These are phyloP conservation scores for Plasmodium gonderi DNA, from an alignment of 169 alveolate species.

Conservation along the genomic window DNA sequence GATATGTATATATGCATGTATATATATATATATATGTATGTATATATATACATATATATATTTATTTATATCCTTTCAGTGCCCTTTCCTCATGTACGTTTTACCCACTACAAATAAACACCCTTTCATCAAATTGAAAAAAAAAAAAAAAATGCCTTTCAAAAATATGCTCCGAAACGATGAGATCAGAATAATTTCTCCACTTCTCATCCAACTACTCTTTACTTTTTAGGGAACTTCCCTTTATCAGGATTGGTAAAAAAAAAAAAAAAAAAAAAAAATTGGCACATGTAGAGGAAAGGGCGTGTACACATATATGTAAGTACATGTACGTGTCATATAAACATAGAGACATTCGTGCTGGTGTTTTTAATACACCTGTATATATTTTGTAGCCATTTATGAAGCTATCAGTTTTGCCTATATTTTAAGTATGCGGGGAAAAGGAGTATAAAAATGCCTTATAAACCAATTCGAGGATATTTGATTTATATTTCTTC, in stretches of 20 bases:
- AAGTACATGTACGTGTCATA: neutral
- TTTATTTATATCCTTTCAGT: neutral
- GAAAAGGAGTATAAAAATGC: neutral
- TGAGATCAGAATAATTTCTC: neutral
- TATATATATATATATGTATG: neutral
- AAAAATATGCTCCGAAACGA: neutral
- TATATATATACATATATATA: neutral
- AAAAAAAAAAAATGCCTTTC: no score
- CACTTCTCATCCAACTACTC: neutral
- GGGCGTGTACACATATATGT: no score
- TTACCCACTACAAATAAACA: neutral
- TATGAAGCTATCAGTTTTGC: no score
- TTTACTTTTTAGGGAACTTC: neutral
- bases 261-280: neutral
- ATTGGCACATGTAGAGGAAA: no score
- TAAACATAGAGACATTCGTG: neutral
- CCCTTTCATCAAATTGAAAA: neutral
- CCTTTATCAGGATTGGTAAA: neutral
- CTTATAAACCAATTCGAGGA: neutral
- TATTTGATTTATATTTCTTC: neutral
- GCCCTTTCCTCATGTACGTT: neutral
- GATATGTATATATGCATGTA: neutral
- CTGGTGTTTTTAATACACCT: neutral
- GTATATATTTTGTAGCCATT: no score
- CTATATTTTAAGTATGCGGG: no score